Conservation (phyloP, 1,284 basidiomycete species). For the Serendipita sp. region DNA sequence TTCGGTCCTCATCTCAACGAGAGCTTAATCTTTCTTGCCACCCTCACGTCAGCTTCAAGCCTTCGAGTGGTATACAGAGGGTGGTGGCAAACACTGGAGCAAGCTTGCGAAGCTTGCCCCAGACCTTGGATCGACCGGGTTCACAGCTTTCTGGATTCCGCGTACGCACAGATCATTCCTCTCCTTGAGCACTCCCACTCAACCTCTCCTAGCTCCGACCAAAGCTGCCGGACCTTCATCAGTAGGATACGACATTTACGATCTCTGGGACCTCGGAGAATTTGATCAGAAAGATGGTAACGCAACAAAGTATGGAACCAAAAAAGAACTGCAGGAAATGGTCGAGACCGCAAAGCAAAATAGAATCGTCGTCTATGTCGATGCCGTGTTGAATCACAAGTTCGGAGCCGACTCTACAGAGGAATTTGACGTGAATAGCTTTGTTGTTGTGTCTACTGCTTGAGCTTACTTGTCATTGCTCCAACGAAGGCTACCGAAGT, state of each 20-base stretch:
- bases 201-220: slow-evolving; percentile 21
- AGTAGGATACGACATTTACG: slow-evolving; percentile 33
- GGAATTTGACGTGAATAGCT: slow-evolving; percentile 30
- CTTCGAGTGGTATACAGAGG: slow-evolving; percentile 27
- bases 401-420: slow-evolving; percentile 39
- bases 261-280: slow-evolving; percentile 32
- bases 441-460: slow-evolving; percentile 21
- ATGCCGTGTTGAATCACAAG: slow-evolving; percentile 23
- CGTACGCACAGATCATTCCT: slow-evolving; percentile 18
- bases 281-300: slow-evolving; percentile 36
- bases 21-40: neutral
- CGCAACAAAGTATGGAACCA: slow-evolving; percentile 44
- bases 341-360: slow-evolving; percentile 27
- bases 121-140: slow-evolving; percentile 33
- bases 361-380: slow-evolving; percentile 22
- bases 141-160: slow-evolving; percentile 39
- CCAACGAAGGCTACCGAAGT: slow-evolving; percentile 27
- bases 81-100: slow-evolving; percentile 33
- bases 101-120: slow-evolving; percentile 28
- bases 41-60: slow-evolving; percentile 20
- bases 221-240: slow-evolving; percentile 23
- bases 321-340: slow-evolving; percentile 32
- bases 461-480: slow-evolving; percentile 28
- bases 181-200: neutral
- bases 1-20: neutral